A percentile compares a stretch with the other conserved stretches of the same genome.
These are phyloP conservation scores for Penicillium paxilli DNA, from an alignment of 495 filamentous ascomycete genomes.

Conservation along the genomic window DNA sequence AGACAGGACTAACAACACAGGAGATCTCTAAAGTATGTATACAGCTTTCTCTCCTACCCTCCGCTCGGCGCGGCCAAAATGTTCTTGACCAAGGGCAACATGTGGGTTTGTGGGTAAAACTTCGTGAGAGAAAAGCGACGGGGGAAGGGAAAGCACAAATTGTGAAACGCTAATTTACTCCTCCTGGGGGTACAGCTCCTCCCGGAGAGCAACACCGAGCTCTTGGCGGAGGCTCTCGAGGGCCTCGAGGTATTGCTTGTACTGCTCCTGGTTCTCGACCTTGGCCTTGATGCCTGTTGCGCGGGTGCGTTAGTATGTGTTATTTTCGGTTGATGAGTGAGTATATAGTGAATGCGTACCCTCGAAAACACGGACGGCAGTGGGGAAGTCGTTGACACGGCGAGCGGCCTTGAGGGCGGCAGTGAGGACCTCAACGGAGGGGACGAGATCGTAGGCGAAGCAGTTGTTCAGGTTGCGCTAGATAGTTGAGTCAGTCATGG, in stretches of 20 bases:
- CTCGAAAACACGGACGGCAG: constrained; percentile 96
- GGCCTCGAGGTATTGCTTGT: constrained; percentile 93
- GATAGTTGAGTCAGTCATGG: background rate
- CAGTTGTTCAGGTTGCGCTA: constrained; percentile 99
- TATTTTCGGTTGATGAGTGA: background rate
- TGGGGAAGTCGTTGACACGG: constrained; percentile 97
- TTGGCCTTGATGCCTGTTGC: constrained; percentile 92
- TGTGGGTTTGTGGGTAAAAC: constrained; percentile 11
- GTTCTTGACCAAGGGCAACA: constrained; percentile 14
- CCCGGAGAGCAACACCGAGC: constrained; percentile 86
- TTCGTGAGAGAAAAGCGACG: constrained; percentile 27
- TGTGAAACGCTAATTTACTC: constrained; percentile 42
- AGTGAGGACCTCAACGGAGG: constrained; percentile 85
- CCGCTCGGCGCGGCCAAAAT: constrained; percentile 21
- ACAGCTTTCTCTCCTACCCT: constrained; percentile 47
- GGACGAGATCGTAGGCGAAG: constrained; percentile 99
- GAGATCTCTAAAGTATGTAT: constrained; percentile 49
- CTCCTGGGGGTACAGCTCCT: constrained; percentile 89
- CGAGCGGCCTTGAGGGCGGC: constrained; percentile 89
- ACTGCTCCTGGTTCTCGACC: constrained; percentile 97
- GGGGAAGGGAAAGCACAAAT: constrained; percentile 20
- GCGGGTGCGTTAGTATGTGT: constrained; percentile 12
- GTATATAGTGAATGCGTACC: too few species aligned
- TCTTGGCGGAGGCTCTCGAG: constrained; percentile 92
- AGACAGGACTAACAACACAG: constrained; percentile 30